Percentiles rank a stretch among this genome's conserved stretches.
These are phyloP conservation scores for Asterochloris sp. DNA, from an alignment of 139 green algal genomes.

Conservation along the genomic window DNA sequence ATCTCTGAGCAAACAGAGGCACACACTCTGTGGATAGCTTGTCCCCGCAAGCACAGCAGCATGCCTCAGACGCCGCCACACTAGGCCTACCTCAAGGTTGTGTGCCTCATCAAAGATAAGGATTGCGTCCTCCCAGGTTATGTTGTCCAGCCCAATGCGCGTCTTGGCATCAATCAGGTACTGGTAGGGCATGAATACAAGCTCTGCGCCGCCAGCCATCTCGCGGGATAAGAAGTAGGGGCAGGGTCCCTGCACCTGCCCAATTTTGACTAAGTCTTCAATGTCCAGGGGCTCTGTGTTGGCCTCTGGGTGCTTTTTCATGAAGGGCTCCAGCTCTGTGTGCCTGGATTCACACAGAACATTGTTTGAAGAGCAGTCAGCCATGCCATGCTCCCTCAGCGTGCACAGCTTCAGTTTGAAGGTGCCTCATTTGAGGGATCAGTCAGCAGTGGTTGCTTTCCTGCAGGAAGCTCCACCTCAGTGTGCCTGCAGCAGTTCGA, in stretches of 20 bases:
- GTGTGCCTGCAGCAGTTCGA: too few relatives aligned
- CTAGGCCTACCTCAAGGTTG: conserved; percentile 77
- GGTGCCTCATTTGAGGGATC: too few relatives aligned
- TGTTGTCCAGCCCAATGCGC: conserved; percentile 49
- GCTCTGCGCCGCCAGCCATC: conserved; percentile 64
- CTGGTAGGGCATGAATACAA: conserved; percentile 97
- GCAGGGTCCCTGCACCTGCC: conserved; percentile 46
- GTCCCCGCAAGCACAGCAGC: too few relatives aligned
- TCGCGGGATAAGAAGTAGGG: conserved; percentile 75
- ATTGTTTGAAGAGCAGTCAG: too few relatives aligned
- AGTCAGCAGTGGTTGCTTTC: too few relatives aligned
- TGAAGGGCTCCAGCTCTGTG: conserved; percentile 37
- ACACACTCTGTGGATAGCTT: too few relatives aligned
- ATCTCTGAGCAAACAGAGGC: too few relatives aligned
- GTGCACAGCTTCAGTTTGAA: too few relatives aligned
- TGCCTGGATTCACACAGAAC: conserved; percentile 18
- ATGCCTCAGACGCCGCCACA: too few relatives aligned
- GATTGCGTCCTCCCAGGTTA: conserved; percentile 70
- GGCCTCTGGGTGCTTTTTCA: conserved; percentile 41
- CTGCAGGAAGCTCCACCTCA: too few relatives aligned
- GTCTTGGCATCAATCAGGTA: conserved; percentile 73
- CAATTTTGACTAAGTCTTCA: conserved; percentile 83
- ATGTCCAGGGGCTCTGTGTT: conserved; percentile 71
- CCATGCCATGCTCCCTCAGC: too few relatives aligned
- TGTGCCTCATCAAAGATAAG: conserved; percentile 97